These are phyloP conservation scores for Pseudogymnoascus sp. DNA, from an alignment of 2,329 filamentous ascomycete genomes.

Conservation along the genomic window DNA sequence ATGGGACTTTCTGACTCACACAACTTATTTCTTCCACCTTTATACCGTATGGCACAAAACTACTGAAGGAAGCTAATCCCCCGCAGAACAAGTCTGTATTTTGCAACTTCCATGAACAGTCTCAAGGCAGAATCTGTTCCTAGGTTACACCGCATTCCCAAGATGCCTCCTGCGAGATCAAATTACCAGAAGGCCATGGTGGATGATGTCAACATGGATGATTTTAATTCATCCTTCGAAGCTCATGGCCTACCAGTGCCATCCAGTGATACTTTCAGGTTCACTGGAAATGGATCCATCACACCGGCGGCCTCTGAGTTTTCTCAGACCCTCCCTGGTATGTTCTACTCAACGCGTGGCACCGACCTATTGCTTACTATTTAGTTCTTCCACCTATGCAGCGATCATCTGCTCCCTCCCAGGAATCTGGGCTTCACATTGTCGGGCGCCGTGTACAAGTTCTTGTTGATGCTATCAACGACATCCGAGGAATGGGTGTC, in stretches of 20 bases:
- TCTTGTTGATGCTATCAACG: conserved; percentile 58
- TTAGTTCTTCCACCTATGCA: background rate
- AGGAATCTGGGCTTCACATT: conserved; percentile 37
- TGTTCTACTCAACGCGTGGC: background rate
- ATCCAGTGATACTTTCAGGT: background rate
- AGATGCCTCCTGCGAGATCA: background rate
- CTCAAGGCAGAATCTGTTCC: background rate
- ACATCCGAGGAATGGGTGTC: conserved; percentile 66
- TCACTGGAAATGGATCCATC: background rate
- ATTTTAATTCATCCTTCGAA: background rate
- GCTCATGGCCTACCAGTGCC: background rate
- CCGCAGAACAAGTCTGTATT: background rate
- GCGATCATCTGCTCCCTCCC: conserved; percentile 11
- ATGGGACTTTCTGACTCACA: background rate
- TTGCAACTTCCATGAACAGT: background rate
- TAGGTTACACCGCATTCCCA: background rate
- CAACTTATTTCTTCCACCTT: background rate
- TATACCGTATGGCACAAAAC: background rate
- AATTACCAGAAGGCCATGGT: conserved; percentile 3
- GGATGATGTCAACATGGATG: background rate
- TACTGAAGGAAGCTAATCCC: background rate
- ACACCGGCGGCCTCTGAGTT: background rate
- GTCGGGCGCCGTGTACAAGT: conserved; percentile 59
- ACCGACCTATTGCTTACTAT: background rate
- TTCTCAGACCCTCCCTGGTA: conserved; percentile 2